Percentiles rank a stretch among this genome's conserved stretches.
Conservation (phyloP, 73 alveolate genomes). For the Tetrahymena borealis region DNA sequence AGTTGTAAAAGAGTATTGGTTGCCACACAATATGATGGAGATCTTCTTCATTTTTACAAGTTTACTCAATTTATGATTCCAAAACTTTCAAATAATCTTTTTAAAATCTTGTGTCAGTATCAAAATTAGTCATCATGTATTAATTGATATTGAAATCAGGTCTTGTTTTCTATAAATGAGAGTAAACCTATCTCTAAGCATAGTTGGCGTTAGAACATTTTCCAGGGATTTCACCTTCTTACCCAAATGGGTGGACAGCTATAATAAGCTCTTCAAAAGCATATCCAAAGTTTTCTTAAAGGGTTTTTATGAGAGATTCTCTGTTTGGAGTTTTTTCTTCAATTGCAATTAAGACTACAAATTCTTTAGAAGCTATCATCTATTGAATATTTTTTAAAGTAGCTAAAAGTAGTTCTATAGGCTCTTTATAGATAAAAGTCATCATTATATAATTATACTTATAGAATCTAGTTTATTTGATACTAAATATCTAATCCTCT, state of each 20-base stretch:
- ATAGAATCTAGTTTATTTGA: background rate
- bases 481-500: background rate
- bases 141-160: conserved; percentile 8
- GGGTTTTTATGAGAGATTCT: background rate
- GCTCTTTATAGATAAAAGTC: conserved; percentile 46
- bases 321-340: conserved; percentile 46
- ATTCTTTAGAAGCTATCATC: background rate
- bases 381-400: conserved; percentile 17
- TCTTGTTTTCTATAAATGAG: background rate
- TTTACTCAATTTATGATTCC: background rate
- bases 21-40: conserved; percentile 24
- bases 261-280: conserved; percentile 16
- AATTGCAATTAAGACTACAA: conserved; percentile 17
- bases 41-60: conserved; percentile 5
- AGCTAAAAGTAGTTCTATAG: conserved; percentile 1
- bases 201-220: conserved; percentile 47
- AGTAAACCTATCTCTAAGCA: conserved; percentile 7
- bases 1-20: conserved; percentile 47
- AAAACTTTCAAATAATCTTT: background rate
- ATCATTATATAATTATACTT: conserved; percentile 12
- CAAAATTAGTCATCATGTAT: conserved; percentile 28
- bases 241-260: conserved; percentile 27
- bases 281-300: background rate
- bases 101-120: conserved; percentile 41
- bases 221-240: conserved; percentile 52